phyloP scores from a whole-genome alignment of 108 stramenopile genomes.

The Fragilariopsis cylindrus region DNA sequence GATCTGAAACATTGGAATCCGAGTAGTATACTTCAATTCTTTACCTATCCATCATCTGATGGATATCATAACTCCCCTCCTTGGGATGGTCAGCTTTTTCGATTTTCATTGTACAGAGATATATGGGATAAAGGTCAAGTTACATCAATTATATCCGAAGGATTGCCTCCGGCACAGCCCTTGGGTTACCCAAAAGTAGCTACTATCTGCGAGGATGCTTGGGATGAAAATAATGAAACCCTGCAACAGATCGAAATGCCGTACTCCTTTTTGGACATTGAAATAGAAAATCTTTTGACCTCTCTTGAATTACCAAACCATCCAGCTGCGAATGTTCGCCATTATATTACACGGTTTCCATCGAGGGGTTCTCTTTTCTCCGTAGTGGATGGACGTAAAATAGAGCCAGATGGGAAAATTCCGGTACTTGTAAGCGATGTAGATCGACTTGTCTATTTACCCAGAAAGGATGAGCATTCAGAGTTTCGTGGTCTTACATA shows the following conservation, averaged over 20 bases:
- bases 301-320: background rate
- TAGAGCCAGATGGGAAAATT: background rate
- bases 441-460: slow-evolving; percentile 20
- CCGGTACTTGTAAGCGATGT: background rate
- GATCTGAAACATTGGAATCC: slow-evolving; percentile 32
- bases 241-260: slow-evolving; percentile 18
- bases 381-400: slow-evolving; percentile 3
- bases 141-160: slow-evolving; percentile 11
- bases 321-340: slow-evolving; percentile 6
- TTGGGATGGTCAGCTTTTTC: slow-evolving; percentile 34
- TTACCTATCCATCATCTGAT: slow-evolving; percentile 10
- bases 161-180: slow-evolving; percentile 23
- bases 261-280: slow-evolving; percentile 17
- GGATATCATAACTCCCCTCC: background rate
- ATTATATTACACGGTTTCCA: slow-evolving; percentile 33
- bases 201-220: slow-evolving; percentile 46
- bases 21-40: slow-evolving; percentile 15
- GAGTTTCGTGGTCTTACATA: slow-evolving; percentile 19
- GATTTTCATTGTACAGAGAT: slow-evolving; percentile 14
- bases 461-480: slow-evolving; percentile 32
- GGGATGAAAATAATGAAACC: background rate
- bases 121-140: slow-evolving; percentile 2
- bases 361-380: slow-evolving; percentile 14
- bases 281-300: slow-evolving; percentile 18
- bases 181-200: background rate